Base-by-base conservation (phyloP, 148 eudicot species). In the Hydrangea macrophylla region DNA sequence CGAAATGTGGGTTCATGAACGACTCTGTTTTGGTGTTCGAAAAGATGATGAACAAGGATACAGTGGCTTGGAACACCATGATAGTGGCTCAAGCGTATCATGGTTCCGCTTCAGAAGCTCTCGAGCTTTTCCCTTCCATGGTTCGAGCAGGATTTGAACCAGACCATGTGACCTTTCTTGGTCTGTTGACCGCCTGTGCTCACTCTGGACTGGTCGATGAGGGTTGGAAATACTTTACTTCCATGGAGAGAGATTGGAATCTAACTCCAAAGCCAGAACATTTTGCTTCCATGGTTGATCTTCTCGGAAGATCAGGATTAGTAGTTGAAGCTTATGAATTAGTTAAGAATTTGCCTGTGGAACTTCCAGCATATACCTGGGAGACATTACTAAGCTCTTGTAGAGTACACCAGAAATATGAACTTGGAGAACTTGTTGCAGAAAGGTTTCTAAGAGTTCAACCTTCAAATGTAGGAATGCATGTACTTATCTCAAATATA, bases 61-160 rank as follows among this genome's bases (percentile, higher is more conserved):
- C 78, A 31, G 81, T 82, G 64, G 72, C 78, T 11, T 85, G 86
- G 86, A 83, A 85, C 66, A 70, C 86, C 62, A 78, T 85, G 54
- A 85, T 82, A 63, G 74, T 69, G 71, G 81, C 84, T 6, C 84
- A 85, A 48, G 82, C 83, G 27, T 78, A 83, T 71, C 81, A 75
- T 73, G 86, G 89, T 62, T 75, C 73, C 9, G 65, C 77, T 28
- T 33, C 25, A 28, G 73, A 70, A 65, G 79, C 86, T 37, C 60
- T 85, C 5, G 72, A 78, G 64, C 77, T 78, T 15, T 78, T 78
- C 64, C 60, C 63, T 65, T 69, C 65, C 53, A 85, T 85, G 89
- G 69, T 78, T 64, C 68, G 78, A 71, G 74, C 82, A 37, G 77
- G 78, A 45, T 62, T 59, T 64, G 22, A 55, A 58, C 89, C 86